Conservation (phyloP, 225 moss, liverwort and hornwort species). For the Lunularia cruciata region DNA sequence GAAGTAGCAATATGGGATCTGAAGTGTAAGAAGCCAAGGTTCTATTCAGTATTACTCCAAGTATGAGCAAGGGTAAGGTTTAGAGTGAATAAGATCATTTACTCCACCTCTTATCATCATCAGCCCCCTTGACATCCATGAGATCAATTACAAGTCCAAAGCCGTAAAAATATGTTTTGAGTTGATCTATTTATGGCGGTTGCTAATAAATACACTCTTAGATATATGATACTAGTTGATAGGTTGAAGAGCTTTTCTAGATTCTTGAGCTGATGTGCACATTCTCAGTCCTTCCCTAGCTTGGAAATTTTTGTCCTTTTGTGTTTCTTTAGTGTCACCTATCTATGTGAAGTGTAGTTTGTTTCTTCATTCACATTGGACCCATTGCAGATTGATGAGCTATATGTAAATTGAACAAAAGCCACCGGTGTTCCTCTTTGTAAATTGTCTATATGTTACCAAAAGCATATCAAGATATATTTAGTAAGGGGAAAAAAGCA, state of each 20-base stretch:
- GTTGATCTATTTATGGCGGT: neutral
- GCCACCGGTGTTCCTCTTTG: neutral
- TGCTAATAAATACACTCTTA: neutral
- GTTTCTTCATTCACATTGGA: neutral
- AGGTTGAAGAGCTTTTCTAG: neutral
- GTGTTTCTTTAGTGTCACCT: neutral
- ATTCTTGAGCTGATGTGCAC: neutral
- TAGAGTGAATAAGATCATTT: neutral
- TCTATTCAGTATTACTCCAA: neutral
- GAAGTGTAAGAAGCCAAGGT: neutral
- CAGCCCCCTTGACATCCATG: neutral
- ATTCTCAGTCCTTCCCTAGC: neutral
- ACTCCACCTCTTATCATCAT: neutral
- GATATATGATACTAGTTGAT: neutral
- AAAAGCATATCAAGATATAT: too few species aligned
- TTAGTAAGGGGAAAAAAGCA: too few species aligned
- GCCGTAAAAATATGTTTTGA: neutral
- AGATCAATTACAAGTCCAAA: neutral
- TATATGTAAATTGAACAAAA: neutral
- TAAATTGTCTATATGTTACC: neutral
- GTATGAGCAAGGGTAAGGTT: neutral
- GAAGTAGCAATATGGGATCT: constrained; percentile 56
- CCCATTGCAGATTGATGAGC: neutral
- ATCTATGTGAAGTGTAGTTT: neutral
- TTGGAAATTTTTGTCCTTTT: neutral